These are phyloP conservation scores for Limonium bicolor DNA, from an alignment of 148 eudicot genomes.

Conservation along the genomic window DNA sequence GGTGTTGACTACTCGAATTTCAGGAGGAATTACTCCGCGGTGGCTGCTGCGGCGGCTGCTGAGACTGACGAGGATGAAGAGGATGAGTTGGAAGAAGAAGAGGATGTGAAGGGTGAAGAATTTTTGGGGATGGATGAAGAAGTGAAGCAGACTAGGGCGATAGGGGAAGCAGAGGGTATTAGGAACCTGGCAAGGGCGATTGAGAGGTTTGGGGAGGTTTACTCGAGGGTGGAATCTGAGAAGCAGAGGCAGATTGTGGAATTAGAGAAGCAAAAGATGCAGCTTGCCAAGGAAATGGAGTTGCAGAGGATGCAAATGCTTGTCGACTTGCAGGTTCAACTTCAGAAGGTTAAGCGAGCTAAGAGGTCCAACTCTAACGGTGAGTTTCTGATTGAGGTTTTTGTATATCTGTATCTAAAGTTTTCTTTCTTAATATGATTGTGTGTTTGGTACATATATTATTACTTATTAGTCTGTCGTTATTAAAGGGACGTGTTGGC, in stretches of 20 bases:
- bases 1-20: constrained; percentile 21
- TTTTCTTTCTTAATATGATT: too few species aligned
- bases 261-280: constrained; percentile 74
- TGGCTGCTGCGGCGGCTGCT: constrained; percentile 62
- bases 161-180: constrained; percentile 32
- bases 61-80: constrained; percentile 25
- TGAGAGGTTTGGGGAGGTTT: constrained; percentile 62
- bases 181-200: constrained; percentile 48
- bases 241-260: constrained; percentile 69
- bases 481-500: too few species aligned
- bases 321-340: constrained; percentile 67
- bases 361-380: constrained; percentile 47
- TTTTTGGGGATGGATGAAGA: constrained; percentile 5
- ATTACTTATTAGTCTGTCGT: too few species aligned
- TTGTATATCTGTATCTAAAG: too few species aligned
- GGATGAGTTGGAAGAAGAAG: constrained; percentile 23
- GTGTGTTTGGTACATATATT: too few species aligned
- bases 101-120: constrained; percentile 6
- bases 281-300: constrained; percentile 65
- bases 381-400: constrained; percentile 10
- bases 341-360: constrained; percentile 49
- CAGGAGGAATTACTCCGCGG: constrained; percentile 64
- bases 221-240: constrained; percentile 47
- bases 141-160: constrained; percentile 2
- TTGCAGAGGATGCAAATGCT: constrained; percentile 76